Evolutionary conservation across 495 filamentous ascomycete species (phyloP), one percentile per base, ranked within the genome.

Genomic region (Diplogelasinospora grovesii): DNA sequence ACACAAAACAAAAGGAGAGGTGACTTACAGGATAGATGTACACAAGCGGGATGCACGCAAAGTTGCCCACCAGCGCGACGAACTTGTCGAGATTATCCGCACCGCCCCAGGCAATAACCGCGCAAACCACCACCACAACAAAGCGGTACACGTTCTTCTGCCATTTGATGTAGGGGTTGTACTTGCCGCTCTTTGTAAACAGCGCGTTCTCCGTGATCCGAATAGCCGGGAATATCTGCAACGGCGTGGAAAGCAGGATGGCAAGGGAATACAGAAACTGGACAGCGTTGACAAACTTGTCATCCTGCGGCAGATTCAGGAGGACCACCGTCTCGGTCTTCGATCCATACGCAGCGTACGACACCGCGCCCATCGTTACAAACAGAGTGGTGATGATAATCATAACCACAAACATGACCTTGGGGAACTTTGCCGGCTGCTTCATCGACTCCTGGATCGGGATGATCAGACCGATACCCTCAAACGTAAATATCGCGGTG

Each of bases 381-480:
- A 98, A 98, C 48, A 98, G 75, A 49, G 85, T 69, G 10, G 85
- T 88, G 56, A 97, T 95, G 57, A 95, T 78, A 45, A 96, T 74
- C 92, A 97, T 97, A 40, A 96, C 86, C 39, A 73, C 74, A 22
- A 76, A 86, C 36, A 98, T 77, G 23, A 98, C 86, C 39, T 70
- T 74, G 16, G 89, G 86, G 56, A 98, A 96, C 53, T 93, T 87
- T 36, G 79, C 71, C 1, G 87, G 92, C 33, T 85, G 69, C 54
- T 78, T 82, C 92, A 98, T 98, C 2, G 89, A 92, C 55, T 92
- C 86, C 63, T 98, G 93, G 42, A 98, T 97, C 3, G 92, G 92
- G 42, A 98, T 95, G 63, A 98, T 95, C n/a, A 98, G 75, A 14
- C 92, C 92, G 48, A 98, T 89, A 14, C 92, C 92, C 56, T 98